Base-by-base conservation (phyloP, 441 rosid species). In the Jatropha multifida region DNA sequence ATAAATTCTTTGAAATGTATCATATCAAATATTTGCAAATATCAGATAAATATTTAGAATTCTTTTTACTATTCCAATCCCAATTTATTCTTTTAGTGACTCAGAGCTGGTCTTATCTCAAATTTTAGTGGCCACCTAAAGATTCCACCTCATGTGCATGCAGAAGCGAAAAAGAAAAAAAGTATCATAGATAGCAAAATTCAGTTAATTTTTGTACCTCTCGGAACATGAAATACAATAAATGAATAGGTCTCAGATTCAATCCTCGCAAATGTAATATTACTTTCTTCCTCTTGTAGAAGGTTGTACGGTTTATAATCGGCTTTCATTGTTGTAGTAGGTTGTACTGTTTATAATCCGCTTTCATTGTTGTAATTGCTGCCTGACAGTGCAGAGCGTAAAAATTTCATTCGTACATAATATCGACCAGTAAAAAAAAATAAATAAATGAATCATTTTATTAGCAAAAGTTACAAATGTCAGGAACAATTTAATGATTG, bases 361-460 rank as follows among this genome's bases (percentile, higher is more conserved):
- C 23, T 23, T 23, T 23, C 23, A 23, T 23, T 23, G 23, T 23
- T 23, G 23, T 23, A 23, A 23, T 23, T 23, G 23, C 23, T 23
- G 23, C 23, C 23, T 23, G 23, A 23, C 23, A 0, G 23, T 23
- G 23, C 23, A 23, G 23, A 23, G 23, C 23, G 23, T 23, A 23
- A 23, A 23, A 23, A 23, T 23, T 23, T 23, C 23, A 23, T 23
- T 23, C 23, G 23, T 23, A 23, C 23, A 23, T 23, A 23, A 23
- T 23, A 23, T 23, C 23, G 23, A 23, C 23, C 23, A 0, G 23
- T 23, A 23, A 23, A 23, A 23, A 23, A 23, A 23, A 23, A 23
- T 23, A 23, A 23, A 23, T 23, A 23, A 23, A 75, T 70, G 83
- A 79, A 79, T 84, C 72, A 54, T 83, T 77, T 86, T 90, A 87